These are phyloP conservation scores for Ophiostoma sp. DNA, from an alignment of 2,329 filamentous ascomycete genomes.

Conservation along the genomic window DNA sequence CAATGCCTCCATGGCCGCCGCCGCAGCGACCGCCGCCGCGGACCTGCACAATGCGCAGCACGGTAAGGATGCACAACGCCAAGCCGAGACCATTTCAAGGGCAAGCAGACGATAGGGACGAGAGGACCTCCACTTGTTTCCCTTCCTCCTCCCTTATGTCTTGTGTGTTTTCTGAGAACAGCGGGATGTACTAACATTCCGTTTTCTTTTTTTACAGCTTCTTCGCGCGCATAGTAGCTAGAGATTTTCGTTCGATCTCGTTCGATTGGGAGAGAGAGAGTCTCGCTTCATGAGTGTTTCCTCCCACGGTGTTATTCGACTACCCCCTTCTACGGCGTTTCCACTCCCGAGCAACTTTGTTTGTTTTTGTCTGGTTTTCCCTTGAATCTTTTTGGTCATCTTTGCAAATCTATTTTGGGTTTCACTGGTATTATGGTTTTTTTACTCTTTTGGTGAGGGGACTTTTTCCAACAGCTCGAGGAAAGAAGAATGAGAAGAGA, in stretches of 20 bases:
- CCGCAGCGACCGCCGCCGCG: background rate
- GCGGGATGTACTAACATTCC: background rate
- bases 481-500: background rate
- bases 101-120: constrained; percentile 33
- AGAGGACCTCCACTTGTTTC: constrained; percentile 16
- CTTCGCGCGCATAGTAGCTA: constrained; percentile 28
- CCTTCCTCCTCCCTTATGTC: background rate
- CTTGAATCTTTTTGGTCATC: background rate
- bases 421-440: background rate
- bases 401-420: background rate
- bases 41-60: constrained; percentile 11
- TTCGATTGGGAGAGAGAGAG: background rate
- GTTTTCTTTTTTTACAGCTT: constrained; percentile 19
- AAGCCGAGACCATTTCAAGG: constrained; percentile 60
- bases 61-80: constrained; percentile 49
- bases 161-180: background rate
- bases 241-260: background rate
- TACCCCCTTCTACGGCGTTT: background rate
- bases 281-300: background rate
- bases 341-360: background rate
- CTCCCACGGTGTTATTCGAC: background rate
- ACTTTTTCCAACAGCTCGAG: background rate
- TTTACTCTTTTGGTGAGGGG: background rate
- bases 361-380: background rate
- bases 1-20: constrained; percentile 15